These are phyloP conservation scores for Handroanthus guayacan DNA, from an alignment of 257 asterid species.

Conservation along the genomic window DNA sequence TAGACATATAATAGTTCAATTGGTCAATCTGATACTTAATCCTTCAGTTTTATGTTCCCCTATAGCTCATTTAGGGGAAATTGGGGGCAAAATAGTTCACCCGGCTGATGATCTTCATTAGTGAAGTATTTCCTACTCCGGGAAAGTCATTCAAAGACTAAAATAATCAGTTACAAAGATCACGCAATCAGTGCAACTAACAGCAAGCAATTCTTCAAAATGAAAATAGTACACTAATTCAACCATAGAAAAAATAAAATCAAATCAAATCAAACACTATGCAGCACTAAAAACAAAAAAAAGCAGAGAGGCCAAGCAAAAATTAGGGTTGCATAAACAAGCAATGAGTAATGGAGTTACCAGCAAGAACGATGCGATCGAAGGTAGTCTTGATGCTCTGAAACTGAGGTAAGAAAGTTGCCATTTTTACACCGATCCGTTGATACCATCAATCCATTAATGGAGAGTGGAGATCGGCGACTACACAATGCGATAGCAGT, in stretches of 20 bases:
- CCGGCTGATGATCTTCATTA: conserved; percentile 3
- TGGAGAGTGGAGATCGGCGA: conserved; percentile 50
- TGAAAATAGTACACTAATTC: neutral
- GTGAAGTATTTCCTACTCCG: conserved; percentile 11
- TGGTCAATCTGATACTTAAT: conserved; percentile 8
- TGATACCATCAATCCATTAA: conserved; percentile 48
- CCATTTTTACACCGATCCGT: conserved; percentile 68
- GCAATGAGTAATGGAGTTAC: conserved; percentile 43
- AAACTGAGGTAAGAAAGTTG: conserved; percentile 93
- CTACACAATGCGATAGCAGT: conserved; percentile 29
- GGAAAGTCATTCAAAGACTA: conserved; percentile 22
- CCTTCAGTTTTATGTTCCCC: conserved; percentile 17
- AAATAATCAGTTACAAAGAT: conserved; percentile 27
- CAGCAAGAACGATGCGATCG: conserved; percentile 87
- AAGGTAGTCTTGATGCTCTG: conserved; percentile 84
- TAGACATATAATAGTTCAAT: conserved; percentile 6
- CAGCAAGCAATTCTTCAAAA: neutral
- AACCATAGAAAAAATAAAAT: neutral
- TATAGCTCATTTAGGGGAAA: neutral
- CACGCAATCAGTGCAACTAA: conserved; percentile 26
- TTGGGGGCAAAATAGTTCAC: neutral
- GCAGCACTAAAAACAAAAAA: conserved; percentile 10
- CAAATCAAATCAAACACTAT: neutral
- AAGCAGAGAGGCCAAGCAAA: conserved; percentile 18
- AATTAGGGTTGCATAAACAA: conserved; percentile 5